phyloP scores from a whole-genome alignment of 2,329 filamentous ascomycete species.

The Aspergillus ustus region DNA sequence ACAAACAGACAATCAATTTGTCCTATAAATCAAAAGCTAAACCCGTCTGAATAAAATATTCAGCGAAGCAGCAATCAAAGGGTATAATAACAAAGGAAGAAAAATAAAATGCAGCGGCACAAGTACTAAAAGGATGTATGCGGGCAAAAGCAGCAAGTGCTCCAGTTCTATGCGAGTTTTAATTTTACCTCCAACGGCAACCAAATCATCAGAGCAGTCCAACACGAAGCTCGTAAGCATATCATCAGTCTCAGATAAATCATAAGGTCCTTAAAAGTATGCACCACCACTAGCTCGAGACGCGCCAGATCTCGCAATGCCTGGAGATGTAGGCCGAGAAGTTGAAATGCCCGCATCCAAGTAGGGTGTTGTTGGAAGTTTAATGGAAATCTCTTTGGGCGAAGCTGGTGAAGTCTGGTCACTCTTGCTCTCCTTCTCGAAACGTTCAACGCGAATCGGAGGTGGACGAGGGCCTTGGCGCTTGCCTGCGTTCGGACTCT shows the following conservation, averaged over 20 bases:
- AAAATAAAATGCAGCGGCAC: conserved; percentile 1
- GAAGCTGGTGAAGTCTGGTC: conserved; percentile 32
- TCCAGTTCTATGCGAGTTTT: conserved; percentile 22
- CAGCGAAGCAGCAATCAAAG: not conserved
- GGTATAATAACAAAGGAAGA: conserved; percentile 7
- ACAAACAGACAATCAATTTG: conserved; percentile 11
- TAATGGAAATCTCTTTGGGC: conserved; percentile 53
- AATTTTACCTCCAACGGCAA: conserved; percentile 25
- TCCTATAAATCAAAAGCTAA: not conserved
- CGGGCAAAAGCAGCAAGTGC: conserved; percentile 10
- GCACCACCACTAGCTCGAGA: conserved; percentile 39
- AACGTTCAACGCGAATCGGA: conserved; percentile 65
- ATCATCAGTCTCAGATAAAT: conserved; percentile 30
- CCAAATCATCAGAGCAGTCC: not conserved
- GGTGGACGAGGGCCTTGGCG: conserved; percentile 58
- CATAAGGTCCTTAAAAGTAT: conserved; percentile 44
- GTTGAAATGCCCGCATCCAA: conserved; percentile 57
- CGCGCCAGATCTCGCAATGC: conserved; percentile 49
- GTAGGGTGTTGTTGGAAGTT: conserved; percentile 52
- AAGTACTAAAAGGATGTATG: conserved; percentile 4
- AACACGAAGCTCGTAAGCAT: conserved; percentile 21
- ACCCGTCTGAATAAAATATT: not conserved
- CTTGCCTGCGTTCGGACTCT: conserved; percentile 52
- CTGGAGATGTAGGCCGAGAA: conserved; percentile 57
- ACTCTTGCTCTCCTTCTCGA: conserved; percentile 74